phyloP scores from a whole-genome alignment of 805 yeast genomes.

The Maudiozyma serrabonitensis region DNA sequence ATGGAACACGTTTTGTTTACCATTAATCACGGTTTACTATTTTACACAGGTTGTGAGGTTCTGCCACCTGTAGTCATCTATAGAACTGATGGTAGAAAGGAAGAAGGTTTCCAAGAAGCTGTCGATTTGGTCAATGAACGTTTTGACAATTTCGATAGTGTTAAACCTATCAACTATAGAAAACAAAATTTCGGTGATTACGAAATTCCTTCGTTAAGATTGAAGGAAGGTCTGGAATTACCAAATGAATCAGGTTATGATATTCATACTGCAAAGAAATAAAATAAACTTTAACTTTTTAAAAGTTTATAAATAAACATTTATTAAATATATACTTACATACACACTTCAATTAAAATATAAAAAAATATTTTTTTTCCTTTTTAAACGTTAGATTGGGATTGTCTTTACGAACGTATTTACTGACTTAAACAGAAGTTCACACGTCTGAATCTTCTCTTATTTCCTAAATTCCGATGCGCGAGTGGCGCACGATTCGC shows the following conservation, averaged over 20 bases:
- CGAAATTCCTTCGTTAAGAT: slow-evolving; percentile 5
- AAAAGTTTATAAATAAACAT: background rate
- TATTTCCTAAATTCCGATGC: too few relatives aligned
- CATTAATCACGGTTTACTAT: slow-evolving; percentile 16
- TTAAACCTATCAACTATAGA: slow-evolving; percentile 12
- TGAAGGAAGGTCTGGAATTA: slow-evolving; percentile 8
- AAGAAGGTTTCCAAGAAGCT: slow-evolving; percentile 10
- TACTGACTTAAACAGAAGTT: too few relatives aligned
- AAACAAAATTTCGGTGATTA: slow-evolving; percentile 16
- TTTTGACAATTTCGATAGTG: slow-evolving; percentile 4
- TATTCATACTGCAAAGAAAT: slow-evolving; percentile 4
- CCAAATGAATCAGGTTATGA: slow-evolving; percentile 9
- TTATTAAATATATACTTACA: background rate
- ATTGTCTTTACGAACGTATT: too few relatives aligned
- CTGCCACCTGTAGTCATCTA: slow-evolving; percentile 15
- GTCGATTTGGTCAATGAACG: slow-evolving; percentile 1
- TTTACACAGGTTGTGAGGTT: slow-evolving; percentile 15
- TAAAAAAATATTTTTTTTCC: too few relatives aligned
- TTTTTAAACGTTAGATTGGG: too few relatives aligned
- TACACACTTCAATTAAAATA: too few relatives aligned
- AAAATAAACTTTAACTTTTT: background rate
- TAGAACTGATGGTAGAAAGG: slow-evolving; percentile 6
- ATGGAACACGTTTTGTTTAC: slow-evolving; percentile 18
- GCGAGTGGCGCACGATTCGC: too few relatives aligned
- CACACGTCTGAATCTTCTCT: too few relatives aligned